A percentile compares a stretch with the other conserved stretches of the same genome.
Conservation (phyloP, 805 yeast genomes). For the Saccharomycopsis fibuligera region DNA sequence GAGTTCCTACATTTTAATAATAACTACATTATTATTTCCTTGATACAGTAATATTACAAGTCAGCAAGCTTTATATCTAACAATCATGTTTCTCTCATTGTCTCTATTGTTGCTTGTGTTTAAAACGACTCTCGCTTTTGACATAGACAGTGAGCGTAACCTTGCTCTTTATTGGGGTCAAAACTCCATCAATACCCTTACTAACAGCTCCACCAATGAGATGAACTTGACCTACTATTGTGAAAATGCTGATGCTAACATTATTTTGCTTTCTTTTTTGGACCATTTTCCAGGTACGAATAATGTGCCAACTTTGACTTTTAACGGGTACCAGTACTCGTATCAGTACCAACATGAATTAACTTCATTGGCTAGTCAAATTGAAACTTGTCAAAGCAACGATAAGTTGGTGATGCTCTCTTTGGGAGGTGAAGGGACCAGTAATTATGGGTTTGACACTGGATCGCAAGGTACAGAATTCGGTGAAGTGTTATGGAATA, state of each 20-base stretch:
- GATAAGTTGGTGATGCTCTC: constrained; percentile 58
- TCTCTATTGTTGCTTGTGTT: too few species aligned
- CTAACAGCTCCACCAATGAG: constrained; percentile 34
- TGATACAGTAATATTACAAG: too few species aligned
- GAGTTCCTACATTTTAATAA: too few species aligned
- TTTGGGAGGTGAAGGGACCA: constrained; percentile 58
- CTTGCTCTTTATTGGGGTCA: constrained; percentile 91
- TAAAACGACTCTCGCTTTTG: constrained; percentile 26
- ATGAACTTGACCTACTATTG: constrained; percentile 53
- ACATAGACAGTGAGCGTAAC: constrained; percentile 37
- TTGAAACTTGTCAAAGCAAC: constrained; percentile 49
- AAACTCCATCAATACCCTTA: constrained; percentile 52
- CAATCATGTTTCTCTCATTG: too few species aligned
- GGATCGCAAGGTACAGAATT: constrained; percentile 46
- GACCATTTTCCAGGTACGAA: constrained; percentile 44
- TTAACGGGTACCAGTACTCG: constrained; percentile 31
- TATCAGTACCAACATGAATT: constrained; percentile 6
- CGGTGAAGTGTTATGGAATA: constrained; percentile 48
- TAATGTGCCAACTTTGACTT: constrained; percentile 34
- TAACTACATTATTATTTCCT: too few species aligned
- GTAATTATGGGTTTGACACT: constrained; percentile 45
- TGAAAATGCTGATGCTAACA: constrained; percentile 59
- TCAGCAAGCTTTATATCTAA: too few species aligned
- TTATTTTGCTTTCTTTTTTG: constrained; percentile 66
- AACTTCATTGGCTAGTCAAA: constrained; percentile 44